Base-by-base conservation (phyloP, 2,329 filamentous ascomycete genomes). In the Pseudovirgaria hyperparasitica region DNA sequence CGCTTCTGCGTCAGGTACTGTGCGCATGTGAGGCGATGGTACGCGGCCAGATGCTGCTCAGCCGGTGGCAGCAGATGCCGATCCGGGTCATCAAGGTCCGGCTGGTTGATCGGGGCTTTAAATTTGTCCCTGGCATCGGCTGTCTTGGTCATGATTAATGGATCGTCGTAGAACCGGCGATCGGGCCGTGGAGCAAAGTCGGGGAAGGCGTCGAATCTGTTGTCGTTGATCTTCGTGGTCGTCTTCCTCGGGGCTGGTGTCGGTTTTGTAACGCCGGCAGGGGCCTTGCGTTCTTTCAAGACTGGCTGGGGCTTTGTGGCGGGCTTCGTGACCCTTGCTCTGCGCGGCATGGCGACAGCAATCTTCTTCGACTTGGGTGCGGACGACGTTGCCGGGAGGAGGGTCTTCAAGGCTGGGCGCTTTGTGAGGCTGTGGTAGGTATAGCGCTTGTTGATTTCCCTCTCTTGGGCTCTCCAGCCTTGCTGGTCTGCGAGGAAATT, bases 1-100 rank as follows among this genome's bases (percentile, higher is more conserved):
- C 87, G 76, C 66, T 94, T 96, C 63, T 81, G 90, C 33, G 81
- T 86, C 14, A 96, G 67, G 47, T 94, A 96, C 9, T 80, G 87
- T 11, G 82, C 81, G 51, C 81, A 87, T 38, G 82, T 81, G 18
- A 96, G 70, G 29, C 85, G 74, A 16, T 94, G 67, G 25, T 75
- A 81, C 23, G 79, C 73, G 8, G 85, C 85, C 16, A 93, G 65
- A 11, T 64, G 60, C 16, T 86, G 46, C 57, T 96, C 87, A 34
- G 85, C 78, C 5, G 74, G 69, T 48, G 90, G 82, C 22, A 94
- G 71, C 20, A 82, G 61, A 30, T 72, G 50, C 14, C 67, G 63
- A 42, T 86, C 65, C 5, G 78, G 72, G 43, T 92, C 82, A 32
- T 67, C 64, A 52, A n/a, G n/a, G n/a, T n/a, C n/a, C n/a, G n/a